phyloP scores from a whole-genome alignment of 768 basidiomycete species.

The Russula abietina region DNA sequence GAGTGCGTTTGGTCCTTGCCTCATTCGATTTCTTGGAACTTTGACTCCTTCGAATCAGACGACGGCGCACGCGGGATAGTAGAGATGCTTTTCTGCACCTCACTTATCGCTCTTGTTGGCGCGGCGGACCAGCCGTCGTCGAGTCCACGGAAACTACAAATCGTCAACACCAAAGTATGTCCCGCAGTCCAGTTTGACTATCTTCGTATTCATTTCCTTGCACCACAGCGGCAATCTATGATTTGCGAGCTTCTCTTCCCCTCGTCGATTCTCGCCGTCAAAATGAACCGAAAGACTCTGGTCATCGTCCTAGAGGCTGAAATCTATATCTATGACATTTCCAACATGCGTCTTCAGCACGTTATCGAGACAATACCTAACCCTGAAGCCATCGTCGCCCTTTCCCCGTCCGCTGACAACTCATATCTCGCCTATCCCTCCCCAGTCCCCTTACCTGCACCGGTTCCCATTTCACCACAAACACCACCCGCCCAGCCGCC shows the following conservation, averaged over 20 bases:
- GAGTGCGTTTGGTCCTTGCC: constrained; percentile 53
- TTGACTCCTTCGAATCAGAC: constrained; percentile 40
- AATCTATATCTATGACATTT: constrained; percentile 98
- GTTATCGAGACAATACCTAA: constrained; percentile 97
- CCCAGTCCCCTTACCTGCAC: constrained; percentile 77
- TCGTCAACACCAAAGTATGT: constrained; percentile 94
- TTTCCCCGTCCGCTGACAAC: constrained; percentile 88
- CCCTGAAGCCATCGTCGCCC: constrained; percentile 90
- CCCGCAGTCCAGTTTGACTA: no score
- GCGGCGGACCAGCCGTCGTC: constrained; percentile 88
- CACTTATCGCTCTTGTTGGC: constrained; percentile 93
- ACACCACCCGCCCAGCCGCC: constrained; percentile 35
- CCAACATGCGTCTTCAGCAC: constrained; percentile 94
- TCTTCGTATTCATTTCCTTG: not conserved
- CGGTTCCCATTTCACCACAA: constrained; percentile 38
- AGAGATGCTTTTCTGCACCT: constrained; percentile 99
- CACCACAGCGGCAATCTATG: constrained; percentile 71
- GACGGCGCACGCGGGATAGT: constrained; percentile 95
- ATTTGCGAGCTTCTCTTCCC: constrained; percentile 99
- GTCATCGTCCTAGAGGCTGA: constrained; percentile 96
- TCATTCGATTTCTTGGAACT: not conserved
- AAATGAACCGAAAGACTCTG: constrained; percentile 93
- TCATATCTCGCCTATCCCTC: constrained; percentile 97
- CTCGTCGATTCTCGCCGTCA: constrained; percentile 93
- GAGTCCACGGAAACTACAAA: constrained; percentile 90